Percentiles rank a stretch among this genome's conserved stretches.
Conservation (phyloP, 2,329 filamentous ascomycete genomes). For the Truncatella angustata region DNA sequence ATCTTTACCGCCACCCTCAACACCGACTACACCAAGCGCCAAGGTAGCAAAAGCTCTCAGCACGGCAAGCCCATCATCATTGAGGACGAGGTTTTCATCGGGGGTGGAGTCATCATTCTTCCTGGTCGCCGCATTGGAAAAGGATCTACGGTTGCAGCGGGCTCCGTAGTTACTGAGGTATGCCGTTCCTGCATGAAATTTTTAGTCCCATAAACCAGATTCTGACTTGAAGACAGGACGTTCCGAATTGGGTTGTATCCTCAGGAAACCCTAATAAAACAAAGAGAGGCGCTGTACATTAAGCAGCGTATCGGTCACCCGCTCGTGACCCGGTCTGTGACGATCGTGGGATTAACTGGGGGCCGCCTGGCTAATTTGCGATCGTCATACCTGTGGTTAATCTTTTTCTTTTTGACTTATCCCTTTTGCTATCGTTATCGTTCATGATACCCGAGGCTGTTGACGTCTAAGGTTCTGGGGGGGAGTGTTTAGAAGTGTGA, state of each 20-base stretch:
- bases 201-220: background rate
- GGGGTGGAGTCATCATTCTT: constrained; percentile 73
- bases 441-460: constrained; percentile 16
- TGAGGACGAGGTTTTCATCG: constrained; percentile 83
- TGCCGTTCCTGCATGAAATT: constrained; percentile 2
- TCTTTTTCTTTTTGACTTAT: constrained; percentile 1
- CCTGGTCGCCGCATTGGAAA: constrained; percentile 78
- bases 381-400: constrained; percentile 1
- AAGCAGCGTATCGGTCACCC: no score
- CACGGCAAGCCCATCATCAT: constrained; percentile 72
- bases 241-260: constrained; percentile 66
- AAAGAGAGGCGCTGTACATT: constrained; percentile 37
- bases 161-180: constrained; percentile 69
- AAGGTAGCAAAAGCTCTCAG: constrained; percentile 71
- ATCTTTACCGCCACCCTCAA: constrained; percentile 76
- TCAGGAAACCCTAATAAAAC: constrained; percentile 69
- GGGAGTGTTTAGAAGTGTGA: no score
- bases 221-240: constrained; percentile 54
- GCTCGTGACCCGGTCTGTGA: constrained; percentile 9
- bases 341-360: background rate
- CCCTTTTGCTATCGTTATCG: constrained; percentile 7
- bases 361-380: background rate
- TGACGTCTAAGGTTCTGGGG: no score
- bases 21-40: constrained; percentile 69
- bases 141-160: constrained; percentile 77